These are phyloP conservation scores for Nakazawaea siamensis DNA, from an alignment of 805 yeast species.

Conservation along the genomic window DNA sequence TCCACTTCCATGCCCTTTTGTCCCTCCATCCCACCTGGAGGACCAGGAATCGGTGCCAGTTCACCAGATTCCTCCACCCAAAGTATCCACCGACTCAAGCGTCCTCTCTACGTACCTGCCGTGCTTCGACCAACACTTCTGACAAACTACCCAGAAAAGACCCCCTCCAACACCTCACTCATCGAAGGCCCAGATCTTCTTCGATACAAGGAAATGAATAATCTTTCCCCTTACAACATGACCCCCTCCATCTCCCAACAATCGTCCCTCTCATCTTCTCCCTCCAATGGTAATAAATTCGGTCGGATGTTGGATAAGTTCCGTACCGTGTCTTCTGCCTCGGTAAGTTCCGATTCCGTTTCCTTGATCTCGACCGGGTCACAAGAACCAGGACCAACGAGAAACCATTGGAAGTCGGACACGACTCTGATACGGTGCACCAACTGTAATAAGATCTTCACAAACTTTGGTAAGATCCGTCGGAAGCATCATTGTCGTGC, in stretches of 20 bases:
- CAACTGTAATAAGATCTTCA: constrained; percentile 60
- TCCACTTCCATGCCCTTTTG: too few relatives aligned
- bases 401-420: constrained; percentile 72
- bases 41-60: neutral
- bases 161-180: constrained; percentile 12
- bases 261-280: constrained; percentile 13
- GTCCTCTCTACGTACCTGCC: constrained; percentile 87
- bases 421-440: constrained; percentile 54
- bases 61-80: constrained; percentile 20
- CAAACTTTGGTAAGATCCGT: constrained; percentile 62
- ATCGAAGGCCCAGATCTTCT: constrained; percentile 1
- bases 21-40: too few relatives aligned
- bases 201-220: constrained; percentile 19
- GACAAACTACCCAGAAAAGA: constrained; percentile 9
- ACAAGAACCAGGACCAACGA: constrained; percentile 31
- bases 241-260: constrained; percentile 2
- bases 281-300: neutral
- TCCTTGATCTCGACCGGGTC: constrained; percentile 7
- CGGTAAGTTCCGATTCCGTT: constrained; percentile 7
- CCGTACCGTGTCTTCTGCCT: too few relatives aligned
- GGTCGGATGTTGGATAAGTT: constrained; percentile 2
- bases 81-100: constrained; percentile 73
- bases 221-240: constrained; percentile 4
- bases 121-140: constrained; percentile 45
- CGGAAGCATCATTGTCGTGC: constrained; percentile 32